Evolutionary conservation across 225 moss, liverwort and hornwort species (phyloP).

Genomic region (Lunularia cruciata): DNA sequence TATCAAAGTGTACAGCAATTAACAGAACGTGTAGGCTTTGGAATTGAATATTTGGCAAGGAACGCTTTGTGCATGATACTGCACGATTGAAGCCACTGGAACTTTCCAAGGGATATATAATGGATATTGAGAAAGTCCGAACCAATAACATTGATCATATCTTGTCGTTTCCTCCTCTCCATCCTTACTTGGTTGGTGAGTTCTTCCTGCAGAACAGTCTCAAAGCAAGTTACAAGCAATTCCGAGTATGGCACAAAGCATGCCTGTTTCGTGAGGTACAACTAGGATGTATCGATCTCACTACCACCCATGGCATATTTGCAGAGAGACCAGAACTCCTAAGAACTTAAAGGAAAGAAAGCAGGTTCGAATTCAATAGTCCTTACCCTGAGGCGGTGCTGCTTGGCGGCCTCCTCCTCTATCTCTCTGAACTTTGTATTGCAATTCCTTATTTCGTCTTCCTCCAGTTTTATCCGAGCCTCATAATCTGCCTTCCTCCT

Average conservation of each 20-base stretch:
- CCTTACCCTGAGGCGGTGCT: constrained; percentile 59
- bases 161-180: constrained; percentile 60
- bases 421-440: constrained; percentile 43
- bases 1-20: too few species aligned
- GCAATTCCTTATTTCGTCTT: constrained; percentile 38
- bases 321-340: too few species aligned
- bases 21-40: too few species aligned
- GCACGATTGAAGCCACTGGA: background rate
- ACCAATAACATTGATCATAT: constrained; percentile 63
- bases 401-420: constrained; percentile 59
- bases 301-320: too few species aligned
- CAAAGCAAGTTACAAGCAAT: background rate
- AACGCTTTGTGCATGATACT: background rate
- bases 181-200: constrained; percentile 56
- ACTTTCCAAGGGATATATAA: background rate
- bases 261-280: too few species aligned
- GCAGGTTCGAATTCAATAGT: background rate
- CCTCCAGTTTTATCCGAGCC: constrained; percentile 37
- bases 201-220: constrained; percentile 53
- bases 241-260: too few species aligned
- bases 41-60: background rate
- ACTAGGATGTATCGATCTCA: too few species aligned
- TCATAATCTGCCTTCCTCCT: constrained; percentile 39
- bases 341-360: too few species aligned
- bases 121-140: constrained; percentile 4